These are phyloP conservation scores for Dioscorea alata DNA, from an alignment of 106 monocot species.

Conservation along the genomic window DNA sequence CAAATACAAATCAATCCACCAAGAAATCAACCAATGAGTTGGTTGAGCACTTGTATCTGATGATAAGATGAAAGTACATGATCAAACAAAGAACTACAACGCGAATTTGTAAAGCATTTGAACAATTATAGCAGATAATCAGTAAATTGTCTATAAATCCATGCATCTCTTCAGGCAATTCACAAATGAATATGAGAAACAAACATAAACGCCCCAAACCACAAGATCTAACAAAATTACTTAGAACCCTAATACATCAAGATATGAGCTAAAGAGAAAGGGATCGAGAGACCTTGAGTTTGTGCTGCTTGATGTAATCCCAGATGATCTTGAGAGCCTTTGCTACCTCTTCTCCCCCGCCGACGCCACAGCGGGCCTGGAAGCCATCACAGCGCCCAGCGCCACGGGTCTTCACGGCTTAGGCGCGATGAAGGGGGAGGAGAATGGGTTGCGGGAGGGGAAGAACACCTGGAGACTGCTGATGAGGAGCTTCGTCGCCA, in stretches of 20 bases:
- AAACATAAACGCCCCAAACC: neutral
- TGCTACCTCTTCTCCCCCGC: slow-evolving; percentile 25
- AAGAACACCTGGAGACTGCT: neutral
- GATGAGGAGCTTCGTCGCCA: neutral
- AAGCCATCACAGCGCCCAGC: neutral
- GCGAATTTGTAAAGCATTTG: too few species aligned
- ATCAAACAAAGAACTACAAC: too few species aligned
- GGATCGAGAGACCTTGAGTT: slow-evolving; percentile 40
- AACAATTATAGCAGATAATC: neutral
- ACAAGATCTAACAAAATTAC: too few species aligned
- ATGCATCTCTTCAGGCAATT: too few species aligned
- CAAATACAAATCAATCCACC: too few species aligned
- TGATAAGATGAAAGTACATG: too few species aligned
- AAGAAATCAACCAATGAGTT: too few species aligned
- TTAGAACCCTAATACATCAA: too few species aligned
- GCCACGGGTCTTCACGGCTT: neutral
- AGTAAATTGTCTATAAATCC: too few species aligned
- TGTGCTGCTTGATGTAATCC: slow-evolving; percentile 66
- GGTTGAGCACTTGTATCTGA: too few species aligned
- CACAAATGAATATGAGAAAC: neutral
- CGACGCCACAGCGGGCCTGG: neutral
- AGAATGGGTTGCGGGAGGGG: neutral
- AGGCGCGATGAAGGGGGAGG: neutral
- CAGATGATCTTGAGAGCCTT: slow-evolving; percentile 50
- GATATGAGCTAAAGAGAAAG: neutral